A percentile compares a stretch with the other conserved stretches of the same genome.
phyloP scores from a whole-genome alignment of 2,329 filamentous ascomycete species.

The Aspergillus sp. region DNA sequence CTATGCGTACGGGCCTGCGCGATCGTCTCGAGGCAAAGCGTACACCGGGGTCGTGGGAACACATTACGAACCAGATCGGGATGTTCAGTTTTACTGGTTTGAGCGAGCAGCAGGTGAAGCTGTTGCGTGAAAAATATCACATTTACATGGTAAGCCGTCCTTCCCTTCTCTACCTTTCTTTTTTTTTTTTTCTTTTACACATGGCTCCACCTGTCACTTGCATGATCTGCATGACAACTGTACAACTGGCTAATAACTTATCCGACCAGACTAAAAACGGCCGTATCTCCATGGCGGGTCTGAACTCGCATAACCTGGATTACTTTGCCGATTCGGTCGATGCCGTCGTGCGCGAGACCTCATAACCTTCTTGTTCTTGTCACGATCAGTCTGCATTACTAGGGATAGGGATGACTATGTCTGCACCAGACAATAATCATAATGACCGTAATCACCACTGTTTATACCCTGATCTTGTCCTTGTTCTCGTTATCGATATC shows the following conservation, averaged over 20 bases:
- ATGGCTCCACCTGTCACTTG: not conserved
- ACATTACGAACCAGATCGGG: conserved; percentile 97
- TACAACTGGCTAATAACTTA: conserved; percentile 2
- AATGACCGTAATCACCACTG: too few relatives aligned
- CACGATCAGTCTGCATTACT: not conserved
- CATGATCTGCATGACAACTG: not conserved
- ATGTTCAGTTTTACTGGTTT: conserved; percentile 85
- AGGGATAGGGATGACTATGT: not conserved
- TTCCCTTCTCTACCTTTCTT: conserved; percentile 1
- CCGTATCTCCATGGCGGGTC: conserved; percentile 95
- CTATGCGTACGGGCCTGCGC: conserved; percentile 76
- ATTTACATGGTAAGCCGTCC: conserved; percentile 40
- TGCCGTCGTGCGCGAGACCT: conserved; percentile 58
- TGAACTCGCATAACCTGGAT: conserved; percentile 86
- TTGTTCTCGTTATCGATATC: too few relatives aligned
- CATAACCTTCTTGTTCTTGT: conserved; percentile 11
- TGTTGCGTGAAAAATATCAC: conserved; percentile 43
- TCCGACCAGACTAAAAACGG: conserved; percentile 74
- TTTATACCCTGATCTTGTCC: not conserved
- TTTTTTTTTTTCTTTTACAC: too few relatives aligned
- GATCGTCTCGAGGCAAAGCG: conserved; percentile 73
- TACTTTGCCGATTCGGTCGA: conserved; percentile 89
- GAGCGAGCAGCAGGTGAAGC: conserved; percentile 42
- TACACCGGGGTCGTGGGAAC: conserved; percentile 89
- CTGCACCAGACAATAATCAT: not conserved